These are phyloP conservation scores for Aureobasidium musti DNA, from an alignment of 2,329 filamentous ascomycete species.

Conservation along the genomic window DNA sequence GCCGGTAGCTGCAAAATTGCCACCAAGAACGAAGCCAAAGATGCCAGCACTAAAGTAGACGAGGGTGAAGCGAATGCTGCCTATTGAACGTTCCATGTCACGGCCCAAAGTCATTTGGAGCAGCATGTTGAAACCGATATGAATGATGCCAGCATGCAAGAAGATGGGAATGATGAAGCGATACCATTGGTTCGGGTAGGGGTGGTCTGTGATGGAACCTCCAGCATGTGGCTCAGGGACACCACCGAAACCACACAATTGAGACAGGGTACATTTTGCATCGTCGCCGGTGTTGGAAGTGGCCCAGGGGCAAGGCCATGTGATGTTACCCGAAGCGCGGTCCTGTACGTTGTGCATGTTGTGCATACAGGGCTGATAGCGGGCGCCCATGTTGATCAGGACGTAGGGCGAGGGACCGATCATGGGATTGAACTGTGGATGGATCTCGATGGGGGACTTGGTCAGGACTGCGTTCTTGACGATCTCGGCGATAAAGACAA, in stretches of 20 bases:
- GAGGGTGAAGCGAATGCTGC: slow-evolving; percentile 80
- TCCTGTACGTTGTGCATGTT: slow-evolving; percentile 63
- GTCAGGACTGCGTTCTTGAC: slow-evolving; percentile 79
- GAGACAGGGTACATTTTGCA: slow-evolving; percentile 68
- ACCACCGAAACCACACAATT: slow-evolving; percentile 81
- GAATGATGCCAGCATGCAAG: slow-evolving; percentile 87
- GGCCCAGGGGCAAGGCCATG: slow-evolving; percentile 77
- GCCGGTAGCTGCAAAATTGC: slow-evolving; percentile 82
- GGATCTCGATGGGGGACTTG: slow-evolving; percentile 72
- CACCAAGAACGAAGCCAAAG: slow-evolving; percentile 92
- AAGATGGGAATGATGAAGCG: slow-evolving; percentile 96
- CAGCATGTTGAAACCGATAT: slow-evolving; percentile 94
- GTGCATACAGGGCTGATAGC: slow-evolving; percentile 94
- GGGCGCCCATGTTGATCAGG: slow-evolving; percentile 94
- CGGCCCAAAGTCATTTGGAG: slow-evolving; percentile 85
- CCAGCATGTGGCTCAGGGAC: slow-evolving; percentile 64
- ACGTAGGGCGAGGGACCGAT: slow-evolving; percentile 90
- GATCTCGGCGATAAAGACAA: slow-evolving; percentile 86
- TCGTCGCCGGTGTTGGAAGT: slow-evolving; percentile 62
- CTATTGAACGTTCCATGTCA: slow-evolving; percentile 91
- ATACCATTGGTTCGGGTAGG: slow-evolving; percentile 90
- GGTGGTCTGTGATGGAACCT: slow-evolving; percentile 55
- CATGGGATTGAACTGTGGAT: slow-evolving; percentile 93
- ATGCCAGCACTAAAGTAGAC: slow-evolving; percentile 92
- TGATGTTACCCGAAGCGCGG: slow-evolving; percentile 52